Conservation (phyloP, 2,329 filamentous ascomycete genomes). For the Verticillium klebahnii region DNA sequence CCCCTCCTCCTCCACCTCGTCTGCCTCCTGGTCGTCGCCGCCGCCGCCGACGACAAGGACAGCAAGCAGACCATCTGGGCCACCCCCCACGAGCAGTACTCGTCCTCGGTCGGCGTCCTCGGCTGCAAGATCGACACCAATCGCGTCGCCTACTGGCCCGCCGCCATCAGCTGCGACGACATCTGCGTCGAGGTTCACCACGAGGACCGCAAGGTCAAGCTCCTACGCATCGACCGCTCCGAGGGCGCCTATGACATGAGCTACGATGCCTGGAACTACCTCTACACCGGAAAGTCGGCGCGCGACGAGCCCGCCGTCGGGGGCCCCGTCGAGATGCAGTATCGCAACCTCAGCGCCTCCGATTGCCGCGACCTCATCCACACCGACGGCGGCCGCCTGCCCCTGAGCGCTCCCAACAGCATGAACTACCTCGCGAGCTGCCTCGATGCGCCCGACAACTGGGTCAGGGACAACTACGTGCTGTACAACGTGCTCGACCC, state of each 20-base stretch:
- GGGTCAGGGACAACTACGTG: conserved; percentile 43
- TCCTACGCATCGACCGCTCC: conserved; percentile 20
- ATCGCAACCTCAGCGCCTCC: conserved; percentile 35
- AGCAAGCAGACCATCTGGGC: conserved; percentile 14
- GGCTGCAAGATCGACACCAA: conserved; percentile 49
- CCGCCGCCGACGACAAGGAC: neutral
- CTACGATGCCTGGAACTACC: conserved; percentile 50
- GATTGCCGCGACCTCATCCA: conserved; percentile 45
- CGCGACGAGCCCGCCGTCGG: conserved; percentile 39
- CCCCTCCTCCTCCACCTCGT: neutral
- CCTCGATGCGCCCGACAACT: conserved; percentile 31
- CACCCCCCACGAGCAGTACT: conserved; percentile 45
- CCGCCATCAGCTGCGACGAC: conserved; percentile 38
- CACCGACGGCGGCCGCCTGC: conserved; percentile 31
- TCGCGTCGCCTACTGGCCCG: conserved; percentile 48
- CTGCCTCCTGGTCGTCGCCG: neutral
- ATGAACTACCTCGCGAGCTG: conserved; percentile 49
- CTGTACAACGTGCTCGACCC: conserved; percentile 48
- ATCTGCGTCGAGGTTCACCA: conserved; percentile 32
- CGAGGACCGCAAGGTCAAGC: conserved; percentile 15
- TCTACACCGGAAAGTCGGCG: conserved; percentile 40
- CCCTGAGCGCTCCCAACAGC: conserved; percentile 44
- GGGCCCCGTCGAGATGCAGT: conserved; percentile 43
- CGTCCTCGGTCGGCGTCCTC: conserved; percentile 43
- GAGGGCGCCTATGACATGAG: conserved; percentile 42